Conservation (phyloP, 768 basidiomycete species). For the Tulasnella calospora region DNA sequence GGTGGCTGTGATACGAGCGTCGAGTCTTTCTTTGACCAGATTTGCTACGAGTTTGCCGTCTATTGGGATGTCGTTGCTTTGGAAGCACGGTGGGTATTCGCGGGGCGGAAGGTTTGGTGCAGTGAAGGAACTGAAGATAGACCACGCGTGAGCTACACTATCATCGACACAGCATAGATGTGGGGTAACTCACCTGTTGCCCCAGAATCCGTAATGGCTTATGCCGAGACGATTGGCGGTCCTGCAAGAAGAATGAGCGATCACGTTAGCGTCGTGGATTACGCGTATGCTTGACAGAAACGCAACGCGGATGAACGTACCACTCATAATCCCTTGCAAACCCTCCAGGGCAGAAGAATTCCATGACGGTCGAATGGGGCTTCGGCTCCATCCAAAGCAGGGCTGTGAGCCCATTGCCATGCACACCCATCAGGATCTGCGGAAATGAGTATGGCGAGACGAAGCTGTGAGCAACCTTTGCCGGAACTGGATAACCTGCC, state of each 20-base stretch:
- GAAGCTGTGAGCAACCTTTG: background rate
- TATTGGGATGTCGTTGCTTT: slow-evolving; percentile 40
- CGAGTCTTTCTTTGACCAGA: slow-evolving; percentile 46
- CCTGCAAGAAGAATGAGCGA: slow-evolving; percentile 30
- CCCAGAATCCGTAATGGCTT: slow-evolving; percentile 72
- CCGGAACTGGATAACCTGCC: background rate
- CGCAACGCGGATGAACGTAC: background rate
- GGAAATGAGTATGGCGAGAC: background rate
- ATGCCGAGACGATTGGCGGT: slow-evolving; percentile 68
- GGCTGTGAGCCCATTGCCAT: slow-evolving; percentile 85
- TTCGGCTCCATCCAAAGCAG: slow-evolving; percentile 89
- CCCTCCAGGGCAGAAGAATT: slow-evolving; percentile 75
- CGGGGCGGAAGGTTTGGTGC: background rate
- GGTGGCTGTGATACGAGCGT: background rate
- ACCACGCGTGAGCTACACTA: background rate
- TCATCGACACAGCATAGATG: slow-evolving; percentile 34
- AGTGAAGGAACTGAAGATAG: background rate
- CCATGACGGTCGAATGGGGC: slow-evolving; percentile 78
- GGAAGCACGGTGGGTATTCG: slow-evolving; percentile 40
- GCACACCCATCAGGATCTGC: slow-evolving; percentile 94
- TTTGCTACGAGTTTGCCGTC: slow-evolving; percentile 29
- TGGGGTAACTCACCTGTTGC: slow-evolving; percentile 47
- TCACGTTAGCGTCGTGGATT: slow-evolving; percentile 23
- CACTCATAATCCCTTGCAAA: slow-evolving; percentile 87
- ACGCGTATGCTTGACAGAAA: slow-evolving; percentile 32